Conservation (phyloP, 179 eudicot species). For the Gypsophila paniculata region DNA sequence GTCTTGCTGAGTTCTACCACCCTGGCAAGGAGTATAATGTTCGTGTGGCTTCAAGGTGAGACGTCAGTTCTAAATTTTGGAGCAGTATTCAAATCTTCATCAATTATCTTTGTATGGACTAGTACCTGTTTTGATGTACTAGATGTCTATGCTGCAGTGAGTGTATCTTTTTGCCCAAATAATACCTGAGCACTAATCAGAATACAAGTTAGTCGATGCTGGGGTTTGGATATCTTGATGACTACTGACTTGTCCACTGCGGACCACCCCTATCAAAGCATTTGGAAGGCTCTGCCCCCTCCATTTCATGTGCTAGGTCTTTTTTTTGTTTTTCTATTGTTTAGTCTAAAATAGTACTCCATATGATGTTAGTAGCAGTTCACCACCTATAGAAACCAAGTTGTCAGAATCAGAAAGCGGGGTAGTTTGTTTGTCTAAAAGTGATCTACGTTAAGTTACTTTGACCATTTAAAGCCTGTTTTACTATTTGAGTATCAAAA, state of each 20-base stretch:
- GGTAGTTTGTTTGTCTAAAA: neutral
- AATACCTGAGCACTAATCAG: neutral
- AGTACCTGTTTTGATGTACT: neutral
- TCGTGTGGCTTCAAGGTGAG: slow-evolving; percentile 61
- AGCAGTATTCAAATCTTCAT: neutral
- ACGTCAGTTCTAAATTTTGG: slow-evolving; percentile 18
- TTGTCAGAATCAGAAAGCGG: neutral
- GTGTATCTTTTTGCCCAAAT: slow-evolving; percentile 2
- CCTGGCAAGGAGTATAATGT: slow-evolving; percentile 67
- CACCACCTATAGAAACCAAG: neutral
- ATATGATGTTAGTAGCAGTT: neutral
- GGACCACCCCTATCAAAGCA: neutral
- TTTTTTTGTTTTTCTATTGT: neutral
- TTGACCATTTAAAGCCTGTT: neutral
- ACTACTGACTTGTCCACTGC: no score
- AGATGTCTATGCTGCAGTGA: neutral
- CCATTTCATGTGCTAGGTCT: neutral
- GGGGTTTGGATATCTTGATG: no score
- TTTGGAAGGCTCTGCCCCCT: neutral
- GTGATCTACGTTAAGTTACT: neutral
- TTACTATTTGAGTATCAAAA: neutral
- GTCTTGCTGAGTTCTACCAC: slow-evolving; percentile 68
- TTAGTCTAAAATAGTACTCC: neutral
- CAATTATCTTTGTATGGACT: neutral
- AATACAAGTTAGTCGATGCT: slow-evolving; percentile 3